Base-by-base conservation (phyloP, 2,329 filamentous ascomycete species). In the Pyrenochaeta sp. region DNA sequence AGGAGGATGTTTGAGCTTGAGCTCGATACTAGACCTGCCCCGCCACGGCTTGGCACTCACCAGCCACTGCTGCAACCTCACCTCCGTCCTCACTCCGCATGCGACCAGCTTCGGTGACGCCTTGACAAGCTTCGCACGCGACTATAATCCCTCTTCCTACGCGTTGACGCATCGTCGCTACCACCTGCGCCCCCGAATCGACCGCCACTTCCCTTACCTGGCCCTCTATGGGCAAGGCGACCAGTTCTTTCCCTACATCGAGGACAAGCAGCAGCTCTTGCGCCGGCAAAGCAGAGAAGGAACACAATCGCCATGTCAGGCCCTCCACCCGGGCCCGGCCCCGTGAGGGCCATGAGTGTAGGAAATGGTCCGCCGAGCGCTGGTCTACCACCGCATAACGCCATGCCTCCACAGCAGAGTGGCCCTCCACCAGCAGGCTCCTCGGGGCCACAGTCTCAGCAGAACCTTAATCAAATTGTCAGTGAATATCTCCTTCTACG, bases 391-490 rank as follows among this genome's bases (percentile, higher is more conserved):
- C 71, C 74, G 32, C 76, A 77, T 50, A 73, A 72, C 60, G 80
- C 81, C 68, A 81, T 84, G 75, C 76, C 80, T 55, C 80, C 82
- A 60, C 81, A 83, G 61, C 80, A 80, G 53, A 76, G 79, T 54
- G 80, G 79, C 42, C 79, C 82, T 58, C 78, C 83, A 58, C 78
- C 84, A 58, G 77, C 81, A 62, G 71, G 77, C 67, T 77, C 82
- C 56, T 74, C 81, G 47, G 78, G 72, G n/a, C 67, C 77, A 13
- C 89, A 92, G 79, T 92, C 90, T 2, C 92, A 94, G 62, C 92
- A 96, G 71, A 96, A 97, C 73, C 79, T 97, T 1, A 98, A 98
- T 71, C 93, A 97, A 69, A 98, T 98, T 78, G 94, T 97, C 85
- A 86, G 93, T 83, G 28, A 22, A 44, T 9, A n/a, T 44, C 39